phyloP scores from a whole-genome alignment of 805 yeast species.

The Sugiyamaella floridensis region DNA sequence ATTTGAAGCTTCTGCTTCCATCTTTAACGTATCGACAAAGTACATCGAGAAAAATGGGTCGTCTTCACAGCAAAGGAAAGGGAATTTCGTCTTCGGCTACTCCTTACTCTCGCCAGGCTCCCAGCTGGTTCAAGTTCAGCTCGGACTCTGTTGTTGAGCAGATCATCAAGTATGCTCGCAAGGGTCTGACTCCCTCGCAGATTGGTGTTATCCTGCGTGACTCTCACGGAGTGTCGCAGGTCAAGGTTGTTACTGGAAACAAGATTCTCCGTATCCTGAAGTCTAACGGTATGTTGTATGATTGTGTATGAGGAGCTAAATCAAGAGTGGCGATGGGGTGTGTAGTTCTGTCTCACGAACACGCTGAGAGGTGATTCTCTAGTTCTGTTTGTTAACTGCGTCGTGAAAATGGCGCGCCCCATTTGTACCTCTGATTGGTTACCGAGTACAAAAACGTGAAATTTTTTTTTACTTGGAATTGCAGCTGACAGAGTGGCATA shows the following conservation, averaged over 20 bases:
- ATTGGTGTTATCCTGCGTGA: conserved; percentile 99
- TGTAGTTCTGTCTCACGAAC: not conserved
- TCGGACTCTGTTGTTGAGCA: conserved; percentile 95
- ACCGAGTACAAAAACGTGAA: conserved; percentile 2
- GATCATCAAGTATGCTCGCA: conserved; percentile 98
- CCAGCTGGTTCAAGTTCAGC: conserved; percentile 98
- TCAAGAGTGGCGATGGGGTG: not conserved
- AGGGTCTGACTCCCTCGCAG: conserved; percentile 99
- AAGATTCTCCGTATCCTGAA: conserved; percentile 98
- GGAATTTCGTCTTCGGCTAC: conserved; percentile 98
- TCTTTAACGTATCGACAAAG: not conserved
- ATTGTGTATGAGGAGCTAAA: not conserved
- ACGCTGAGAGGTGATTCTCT: conserved; percentile 6
- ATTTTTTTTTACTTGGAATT: not conserved
- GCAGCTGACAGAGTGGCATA: conserved; percentile 31
- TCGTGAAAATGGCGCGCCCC: not conserved
- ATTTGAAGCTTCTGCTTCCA: not conserved
- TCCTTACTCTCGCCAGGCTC: conserved; percentile 98
- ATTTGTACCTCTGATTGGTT: conserved; percentile 30
- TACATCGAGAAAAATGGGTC: conserved; percentile 71
- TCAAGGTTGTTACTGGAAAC: conserved; percentile 97
- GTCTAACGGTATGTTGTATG: conserved; percentile 67
- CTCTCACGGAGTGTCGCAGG: conserved; percentile 99
- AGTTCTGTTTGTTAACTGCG: conserved; percentile 2
- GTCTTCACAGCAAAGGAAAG: conserved; percentile 99